Evolutionary conservation across 441 rosid species (phyloP).

Genomic region (Eutrema salsugineum): DNA sequence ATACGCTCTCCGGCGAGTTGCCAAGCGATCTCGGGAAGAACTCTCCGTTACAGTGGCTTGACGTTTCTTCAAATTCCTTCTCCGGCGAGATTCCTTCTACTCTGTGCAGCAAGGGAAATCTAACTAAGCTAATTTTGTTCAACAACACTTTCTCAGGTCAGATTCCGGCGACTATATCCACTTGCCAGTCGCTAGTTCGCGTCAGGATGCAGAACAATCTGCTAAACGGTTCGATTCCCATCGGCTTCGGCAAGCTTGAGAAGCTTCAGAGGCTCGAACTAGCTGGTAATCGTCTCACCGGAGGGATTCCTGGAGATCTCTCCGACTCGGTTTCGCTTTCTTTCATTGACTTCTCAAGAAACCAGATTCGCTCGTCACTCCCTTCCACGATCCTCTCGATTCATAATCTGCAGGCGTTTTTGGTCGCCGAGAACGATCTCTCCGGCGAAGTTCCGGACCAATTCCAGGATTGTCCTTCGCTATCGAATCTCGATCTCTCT

Average conservation of each 20-base stretch:
- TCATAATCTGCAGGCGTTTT: slow-evolving; percentile 64
- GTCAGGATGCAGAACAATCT: slow-evolving; percentile 80
- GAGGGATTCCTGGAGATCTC: slow-evolving; percentile 70
- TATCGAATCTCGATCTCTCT: slow-evolving; percentile 80
- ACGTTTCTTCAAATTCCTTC: slow-evolving; percentile 73
- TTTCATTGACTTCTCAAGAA: slow-evolving; percentile 73
- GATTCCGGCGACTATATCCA: slow-evolving; percentile 53
- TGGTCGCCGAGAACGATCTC: slow-evolving; percentile 53
- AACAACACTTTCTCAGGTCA: slow-evolving; percentile 79
- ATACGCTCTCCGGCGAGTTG: slow-evolving; percentile 68
- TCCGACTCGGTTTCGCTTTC: slow-evolving; percentile 68
- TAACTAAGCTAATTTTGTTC: slow-evolving; percentile 87
- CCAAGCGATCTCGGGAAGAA: slow-evolving; percentile 67
- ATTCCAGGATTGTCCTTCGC: slow-evolving; percentile 89
- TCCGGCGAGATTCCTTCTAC: slow-evolving; percentile 69
- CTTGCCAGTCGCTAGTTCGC: slow-evolving; percentile 67
- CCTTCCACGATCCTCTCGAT: slow-evolving; percentile 78
- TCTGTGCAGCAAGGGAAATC: slow-evolving; percentile 68
- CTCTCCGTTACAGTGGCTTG: slow-evolving; percentile 80
- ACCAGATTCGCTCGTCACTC: slow-evolving; percentile 56
- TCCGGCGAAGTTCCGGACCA: slow-evolving; percentile 75
- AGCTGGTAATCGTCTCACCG: slow-evolving; percentile 68
- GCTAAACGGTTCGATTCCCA: slow-evolving; percentile 69
- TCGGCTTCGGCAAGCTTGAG: slow-evolving; percentile 71
- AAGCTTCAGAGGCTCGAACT: slow-evolving; percentile 76